phyloP scores from a whole-genome alignment of 1,284 basidiomycete genomes.

The Irpex sp. region DNA sequence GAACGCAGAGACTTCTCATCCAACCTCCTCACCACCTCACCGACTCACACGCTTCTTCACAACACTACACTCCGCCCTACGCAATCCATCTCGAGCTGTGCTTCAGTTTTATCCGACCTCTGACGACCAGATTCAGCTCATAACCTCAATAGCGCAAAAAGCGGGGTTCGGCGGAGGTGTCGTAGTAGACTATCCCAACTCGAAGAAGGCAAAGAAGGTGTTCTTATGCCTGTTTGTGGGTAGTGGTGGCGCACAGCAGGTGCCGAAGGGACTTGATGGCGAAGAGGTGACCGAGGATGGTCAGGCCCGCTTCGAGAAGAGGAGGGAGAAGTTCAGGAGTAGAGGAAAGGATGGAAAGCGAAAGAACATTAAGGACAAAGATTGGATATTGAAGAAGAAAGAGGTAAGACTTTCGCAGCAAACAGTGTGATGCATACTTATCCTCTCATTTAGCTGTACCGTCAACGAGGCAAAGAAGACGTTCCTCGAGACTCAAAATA shows the following conservation, averaged over 20 bases:
- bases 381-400: slow-evolving; percentile 85
- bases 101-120: slow-evolving; percentile 95
- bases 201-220: slow-evolving; percentile 89
- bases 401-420: slow-evolving; percentile 45
- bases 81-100: slow-evolving; percentile 89
- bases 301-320: slow-evolving; percentile 61
- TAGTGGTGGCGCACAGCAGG: slow-evolving; percentile 46
- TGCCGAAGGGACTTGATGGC: slow-evolving; percentile 72
- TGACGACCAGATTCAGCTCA: slow-evolving; percentile 93
- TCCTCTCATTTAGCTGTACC: slow-evolving; percentile 53
- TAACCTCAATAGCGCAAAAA: slow-evolving; percentile 88
- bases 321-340: slow-evolving; percentile 49
- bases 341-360: slow-evolving; percentile 56
- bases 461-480: slow-evolving; percentile 73
- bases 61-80: slow-evolving; percentile 87
- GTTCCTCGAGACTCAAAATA: slow-evolving; percentile 79
- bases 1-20: slow-evolving; percentile 92
- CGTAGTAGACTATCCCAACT: slow-evolving; percentile 96
- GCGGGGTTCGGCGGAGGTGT: slow-evolving; percentile 97
- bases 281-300: slow-evolving; percentile 49
- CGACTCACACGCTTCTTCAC: slow-evolving; percentile 94
- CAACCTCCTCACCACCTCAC: slow-evolving; percentile 87
- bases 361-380: slow-evolving; percentile 60
- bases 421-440: slow-evolving; percentile 4
- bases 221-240: slow-evolving; percentile 89